Conservation (phyloP, 1,284 basidiomycete species). For the Spongispora temasekensis region DNA sequence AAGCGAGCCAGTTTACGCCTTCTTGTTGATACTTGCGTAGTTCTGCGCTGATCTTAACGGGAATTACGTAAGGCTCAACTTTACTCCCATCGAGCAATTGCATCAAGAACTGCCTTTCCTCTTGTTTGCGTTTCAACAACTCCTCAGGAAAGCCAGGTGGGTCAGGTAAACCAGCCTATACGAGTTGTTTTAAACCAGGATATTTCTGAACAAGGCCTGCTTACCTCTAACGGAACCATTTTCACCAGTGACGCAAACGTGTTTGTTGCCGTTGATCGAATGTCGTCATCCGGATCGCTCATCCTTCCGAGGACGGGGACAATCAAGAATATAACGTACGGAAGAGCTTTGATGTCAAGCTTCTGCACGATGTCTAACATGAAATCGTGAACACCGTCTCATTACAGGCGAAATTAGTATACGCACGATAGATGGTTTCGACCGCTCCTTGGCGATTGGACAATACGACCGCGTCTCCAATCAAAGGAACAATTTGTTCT, state of each 20-base stretch:
- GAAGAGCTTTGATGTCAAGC: conserved; percentile 92
- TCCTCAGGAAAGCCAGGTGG: conserved; percentile 92
- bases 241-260: conserved; percentile 99
- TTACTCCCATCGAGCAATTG: conserved; percentile 95
- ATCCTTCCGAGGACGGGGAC: conserved; percentile 96
- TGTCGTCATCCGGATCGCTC: conserved; percentile 93
- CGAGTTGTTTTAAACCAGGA: neutral
- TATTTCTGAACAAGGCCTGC: conserved; percentile 15
- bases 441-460: conserved; percentile 87
- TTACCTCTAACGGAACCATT: conserved; percentile 96
- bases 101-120: conserved; percentile 89
- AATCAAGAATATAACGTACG: conserved; percentile 97
- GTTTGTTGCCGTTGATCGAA: conserved; percentile 91
- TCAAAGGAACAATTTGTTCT: conserved; percentile 81
- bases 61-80: conserved; percentile 89
- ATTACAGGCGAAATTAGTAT: conserved; percentile 1
- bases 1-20: conserved; percentile 98
- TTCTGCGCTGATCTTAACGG: conserved; percentile 90
- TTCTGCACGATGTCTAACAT: conserved; percentile 83
- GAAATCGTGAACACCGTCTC: conserved; percentile 9
- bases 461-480: conserved; percentile 80
- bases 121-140: conserved; percentile 83
- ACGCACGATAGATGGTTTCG: conserved; percentile 80
- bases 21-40: conserved; percentile 98
- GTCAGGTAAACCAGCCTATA: conserved; percentile 92